These are phyloP conservation scores for Ensete ventricosum DNA, from an alignment of 176 grass and related monocot species.

Conservation along the genomic window DNA sequence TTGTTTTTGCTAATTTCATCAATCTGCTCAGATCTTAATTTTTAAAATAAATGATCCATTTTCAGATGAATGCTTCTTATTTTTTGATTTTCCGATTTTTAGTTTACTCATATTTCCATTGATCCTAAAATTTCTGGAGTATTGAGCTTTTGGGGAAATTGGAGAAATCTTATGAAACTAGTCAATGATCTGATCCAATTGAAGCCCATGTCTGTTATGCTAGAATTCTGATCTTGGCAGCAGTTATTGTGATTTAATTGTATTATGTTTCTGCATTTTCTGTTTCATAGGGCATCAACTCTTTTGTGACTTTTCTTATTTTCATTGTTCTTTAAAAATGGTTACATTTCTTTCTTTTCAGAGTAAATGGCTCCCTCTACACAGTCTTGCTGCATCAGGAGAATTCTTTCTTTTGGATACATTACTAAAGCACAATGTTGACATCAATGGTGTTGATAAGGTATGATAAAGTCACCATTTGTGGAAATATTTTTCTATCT, in stretches of 20 bases:
- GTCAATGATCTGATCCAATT: too few relatives aligned
- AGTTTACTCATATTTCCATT: neutral
- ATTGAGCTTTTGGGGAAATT: too few relatives aligned
- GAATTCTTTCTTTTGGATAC: constrained; percentile 84
- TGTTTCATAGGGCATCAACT: neutral
- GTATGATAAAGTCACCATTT: constrained; percentile 14
- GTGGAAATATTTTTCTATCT: neutral
- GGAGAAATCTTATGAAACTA: too few relatives aligned
- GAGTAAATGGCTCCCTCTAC: constrained; percentile 83
- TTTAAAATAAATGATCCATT: too few relatives aligned
- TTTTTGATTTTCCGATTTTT: neutral
- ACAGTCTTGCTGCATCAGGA: constrained; percentile 77
- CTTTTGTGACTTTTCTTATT: neutral
- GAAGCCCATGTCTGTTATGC: too few relatives aligned
- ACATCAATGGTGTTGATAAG: constrained; percentile 88
- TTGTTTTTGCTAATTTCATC: too few relatives aligned
- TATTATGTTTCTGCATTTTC: too few relatives aligned
- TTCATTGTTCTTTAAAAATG: constrained; percentile 4
- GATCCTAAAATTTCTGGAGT: neutral
- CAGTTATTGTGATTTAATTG: too few relatives aligned
- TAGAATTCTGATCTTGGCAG: too few relatives aligned
- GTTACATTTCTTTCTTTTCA: constrained; percentile 29
- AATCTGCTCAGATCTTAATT: too few relatives aligned
- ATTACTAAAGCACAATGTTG: constrained; percentile 56
- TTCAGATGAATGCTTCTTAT: neutral